Conservation (phyloP, 139 green algal species). For the Chlorella sp. region DNA sequence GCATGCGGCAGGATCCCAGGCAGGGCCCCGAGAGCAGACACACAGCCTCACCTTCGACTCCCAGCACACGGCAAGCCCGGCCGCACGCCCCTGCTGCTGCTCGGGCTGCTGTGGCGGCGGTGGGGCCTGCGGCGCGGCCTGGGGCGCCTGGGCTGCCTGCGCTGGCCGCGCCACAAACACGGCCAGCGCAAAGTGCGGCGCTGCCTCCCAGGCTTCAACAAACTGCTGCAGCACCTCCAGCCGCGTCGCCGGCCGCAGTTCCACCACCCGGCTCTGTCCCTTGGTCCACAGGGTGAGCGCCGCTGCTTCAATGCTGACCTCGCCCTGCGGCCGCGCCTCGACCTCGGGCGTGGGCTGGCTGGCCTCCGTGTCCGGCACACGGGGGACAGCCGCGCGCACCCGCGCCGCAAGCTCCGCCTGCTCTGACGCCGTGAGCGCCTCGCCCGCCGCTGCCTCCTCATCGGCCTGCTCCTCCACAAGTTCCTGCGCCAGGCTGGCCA, state of each 20-base stretch:
- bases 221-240: slow-evolving; percentile 13
- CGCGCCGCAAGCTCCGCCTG: background rate
- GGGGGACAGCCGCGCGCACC: no score
- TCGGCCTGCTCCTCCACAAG: slow-evolving; percentile 3
- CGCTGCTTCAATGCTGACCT: slow-evolving; percentile 12
- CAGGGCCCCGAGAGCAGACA: no score
- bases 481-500: background rate
- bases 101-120: no score
- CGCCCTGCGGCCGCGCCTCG: background rate
- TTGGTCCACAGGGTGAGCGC: slow-evolving; percentile 1
- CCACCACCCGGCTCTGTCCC: slow-evolving; percentile 2
- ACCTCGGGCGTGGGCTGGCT: background rate
- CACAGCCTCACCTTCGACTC: no score
- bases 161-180: no score
- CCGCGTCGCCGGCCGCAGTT: slow-evolving; percentile 13
- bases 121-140: no score
- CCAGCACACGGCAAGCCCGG: slow-evolving; percentile 35
- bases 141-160: no score
- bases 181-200: slow-evolving; percentile 19
- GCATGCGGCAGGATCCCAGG: no score
- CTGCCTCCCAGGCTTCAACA: slow-evolving; percentile 4
- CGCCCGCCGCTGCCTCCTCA: background rate
- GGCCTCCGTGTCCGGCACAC: background rate
- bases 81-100: no score
- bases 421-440: background rate